These are phyloP conservation scores for Carex pumila DNA, from an alignment of 176 grass and related monocot species.

Conservation along the genomic window DNA sequence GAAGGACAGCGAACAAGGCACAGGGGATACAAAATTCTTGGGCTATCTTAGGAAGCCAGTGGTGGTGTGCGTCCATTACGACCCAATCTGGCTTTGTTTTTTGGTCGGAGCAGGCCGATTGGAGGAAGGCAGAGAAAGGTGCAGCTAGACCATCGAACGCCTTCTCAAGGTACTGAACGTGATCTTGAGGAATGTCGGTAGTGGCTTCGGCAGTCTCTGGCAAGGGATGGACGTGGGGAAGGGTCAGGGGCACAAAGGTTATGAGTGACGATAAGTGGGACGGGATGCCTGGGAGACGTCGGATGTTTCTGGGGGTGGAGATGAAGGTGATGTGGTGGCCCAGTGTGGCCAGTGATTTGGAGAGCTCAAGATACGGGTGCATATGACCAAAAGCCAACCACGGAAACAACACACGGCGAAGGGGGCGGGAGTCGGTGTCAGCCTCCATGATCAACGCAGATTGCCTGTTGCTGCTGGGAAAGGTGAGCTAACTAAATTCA, in stretches of 20 bases:
- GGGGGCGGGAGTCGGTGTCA: not conserved
- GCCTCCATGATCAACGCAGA: not conserved
- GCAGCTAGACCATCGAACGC: conserved; percentile 35
- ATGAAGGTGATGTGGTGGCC: conserved; percentile 50
- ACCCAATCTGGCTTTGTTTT: conserved; percentile 32
- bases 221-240: conserved; percentile 26
- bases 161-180: conserved; percentile 27
- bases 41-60: conserved; percentile 36
- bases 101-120: not conserved
- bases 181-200: conserved; percentile 21
- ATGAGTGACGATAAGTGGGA: conserved; percentile 22
- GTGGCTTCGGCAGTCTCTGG: conserved; percentile 34
- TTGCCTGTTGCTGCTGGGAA: not conserved
- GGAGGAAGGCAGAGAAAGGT: conserved; percentile 12
- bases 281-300: conserved; percentile 30
- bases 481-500: too few species aligned
- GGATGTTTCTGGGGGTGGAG: conserved; percentile 45
- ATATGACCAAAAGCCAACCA: conserved; percentile 66
- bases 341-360: conserved; percentile 37
- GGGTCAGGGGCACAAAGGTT: conserved; percentile 22
- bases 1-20: not conserved
- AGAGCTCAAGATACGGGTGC: conserved; percentile 38
- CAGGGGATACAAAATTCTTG: conserved; percentile 13
- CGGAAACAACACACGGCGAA: conserved; percentile 44
- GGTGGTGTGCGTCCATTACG: conserved; percentile 24